A percentile compares a stretch with the other conserved stretches of the same genome.
These are phyloP conservation scores for Tilletiopsis washingtonensis DNA, from an alignment of 1,284 basidiomycete species.

Conservation along the genomic window DNA sequence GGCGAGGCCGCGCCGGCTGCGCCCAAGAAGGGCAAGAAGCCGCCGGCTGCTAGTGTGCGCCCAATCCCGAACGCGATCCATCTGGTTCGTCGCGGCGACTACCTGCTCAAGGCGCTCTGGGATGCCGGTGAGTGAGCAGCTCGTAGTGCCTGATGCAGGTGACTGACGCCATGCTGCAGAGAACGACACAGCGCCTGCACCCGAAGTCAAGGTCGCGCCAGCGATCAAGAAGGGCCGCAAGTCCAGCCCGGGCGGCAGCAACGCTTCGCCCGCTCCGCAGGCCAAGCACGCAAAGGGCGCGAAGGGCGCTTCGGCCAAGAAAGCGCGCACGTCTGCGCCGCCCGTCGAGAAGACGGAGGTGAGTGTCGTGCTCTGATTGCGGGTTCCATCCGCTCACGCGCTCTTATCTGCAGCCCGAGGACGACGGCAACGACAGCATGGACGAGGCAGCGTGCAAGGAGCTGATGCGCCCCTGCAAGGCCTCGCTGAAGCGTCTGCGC, in stretches of 20 bases:
- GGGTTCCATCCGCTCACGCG: constrained; percentile 29
- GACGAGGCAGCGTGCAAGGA: constrained; percentile 92
- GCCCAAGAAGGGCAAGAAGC: constrained; percentile 30
- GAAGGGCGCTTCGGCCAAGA: too few species aligned
- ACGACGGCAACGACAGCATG: too few species aligned
- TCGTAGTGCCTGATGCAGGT: constrained; percentile 9
- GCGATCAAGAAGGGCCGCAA: constrained; percentile 1
- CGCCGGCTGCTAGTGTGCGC: constrained; percentile 5
- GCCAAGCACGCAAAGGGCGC: neutral
- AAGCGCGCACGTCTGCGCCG: constrained; percentile 16
- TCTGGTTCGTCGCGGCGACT: constrained; percentile 91
- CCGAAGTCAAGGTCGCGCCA: too few species aligned
- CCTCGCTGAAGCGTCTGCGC: constrained; percentile 91
- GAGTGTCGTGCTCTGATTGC: constrained; percentile 29
- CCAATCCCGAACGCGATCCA: constrained; percentile 57
- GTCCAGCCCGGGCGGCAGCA: neutral
- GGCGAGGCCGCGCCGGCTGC: constrained; percentile 21
- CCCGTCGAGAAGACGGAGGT: constrained; percentile 8
- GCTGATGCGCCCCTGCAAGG: constrained; percentile 90
- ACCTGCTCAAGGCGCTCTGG: constrained; percentile 61
- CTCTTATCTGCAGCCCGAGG: too few species aligned
- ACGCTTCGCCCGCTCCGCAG: neutral
- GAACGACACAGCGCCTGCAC: neutral
- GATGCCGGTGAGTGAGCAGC: constrained; percentile 2
- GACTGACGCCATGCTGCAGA: constrained; percentile 5